phyloP scores from a whole-genome alignment of 495 filamentous ascomycete genomes.

The Sabuloglossum arenarium region DNA sequence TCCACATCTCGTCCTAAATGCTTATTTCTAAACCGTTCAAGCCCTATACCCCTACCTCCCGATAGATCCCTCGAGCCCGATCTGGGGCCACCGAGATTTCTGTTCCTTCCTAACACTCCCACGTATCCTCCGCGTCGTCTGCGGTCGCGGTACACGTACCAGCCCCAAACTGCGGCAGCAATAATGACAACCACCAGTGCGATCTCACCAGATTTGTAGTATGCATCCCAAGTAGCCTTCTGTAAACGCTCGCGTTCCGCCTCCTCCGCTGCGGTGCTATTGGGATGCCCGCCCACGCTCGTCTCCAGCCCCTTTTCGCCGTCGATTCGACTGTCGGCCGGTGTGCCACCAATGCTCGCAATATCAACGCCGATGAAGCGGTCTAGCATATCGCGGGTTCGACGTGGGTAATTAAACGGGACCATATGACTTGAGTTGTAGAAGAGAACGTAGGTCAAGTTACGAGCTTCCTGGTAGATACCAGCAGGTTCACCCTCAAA shows the following conservation, averaged over 20 bases:
- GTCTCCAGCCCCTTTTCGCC: constrained; percentile 75
- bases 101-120: constrained; percentile 17
- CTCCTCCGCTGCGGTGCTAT: constrained; percentile 51
- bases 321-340: constrained; percentile 70
- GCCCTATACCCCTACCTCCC: constrained; percentile 12
- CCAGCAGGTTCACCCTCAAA: constrained; percentile 84
- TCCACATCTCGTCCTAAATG: constrained; percentile 37
- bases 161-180: constrained; percentile 58
- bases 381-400: constrained; percentile 89
- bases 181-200: constrained; percentile 72
- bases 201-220: constrained; percentile 77
- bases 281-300: constrained; percentile 73
- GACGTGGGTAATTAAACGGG: constrained; percentile 74
- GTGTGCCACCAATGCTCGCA: constrained; percentile 64
- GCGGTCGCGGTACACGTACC: constrained; percentile 65
- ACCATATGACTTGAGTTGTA: constrained; percentile 97
- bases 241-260: constrained; percentile 57
- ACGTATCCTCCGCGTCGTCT: constrained; percentile 28
- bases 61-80: constrained; percentile 6
- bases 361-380: constrained; percentile 92
- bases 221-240: constrained; percentile 78
- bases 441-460: constrained; percentile 87
- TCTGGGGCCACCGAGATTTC: constrained; percentile 10
- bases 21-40: constrained; percentile 31
- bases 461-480: constrained; percentile 82